These are phyloP conservation scores for Suillus paluster DNA, from an alignment of 768 basidiomycete genomes.

Conservation along the genomic window DNA sequence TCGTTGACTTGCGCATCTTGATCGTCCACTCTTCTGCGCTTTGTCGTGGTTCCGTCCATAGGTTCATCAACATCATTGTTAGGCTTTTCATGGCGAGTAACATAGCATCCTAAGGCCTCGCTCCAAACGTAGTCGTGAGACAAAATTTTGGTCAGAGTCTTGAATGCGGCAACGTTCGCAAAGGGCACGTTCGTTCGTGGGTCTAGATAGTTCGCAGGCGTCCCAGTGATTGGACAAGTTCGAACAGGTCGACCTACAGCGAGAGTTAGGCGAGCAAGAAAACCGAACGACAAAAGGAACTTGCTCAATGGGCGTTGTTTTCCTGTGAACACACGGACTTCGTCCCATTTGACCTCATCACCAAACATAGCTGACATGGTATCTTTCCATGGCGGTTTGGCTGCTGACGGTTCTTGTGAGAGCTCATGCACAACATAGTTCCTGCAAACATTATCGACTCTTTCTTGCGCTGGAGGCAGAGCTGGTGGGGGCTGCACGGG, in stretches of 20 bases:
- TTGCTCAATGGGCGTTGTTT: constrained; percentile 69
- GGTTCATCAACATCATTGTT: constrained; percentile 8
- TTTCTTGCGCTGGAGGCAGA: constrained; percentile 27
- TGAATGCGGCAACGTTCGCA: constrained; percentile 69
- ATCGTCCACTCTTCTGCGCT: constrained; percentile 1
- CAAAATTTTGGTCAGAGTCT: constrained; percentile 62
- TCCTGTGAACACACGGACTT: constrained; percentile 63
- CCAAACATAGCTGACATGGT: constrained; percentile 89
- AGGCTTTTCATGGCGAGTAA: constrained; percentile 21
- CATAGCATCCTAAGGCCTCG: constrained; percentile 46
- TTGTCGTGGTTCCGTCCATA: constrained; percentile 1
- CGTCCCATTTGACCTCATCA: constrained; percentile 81
- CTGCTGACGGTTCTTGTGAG: constrained; percentile 47
- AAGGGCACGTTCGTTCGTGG: constrained; percentile 82
- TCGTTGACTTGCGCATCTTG: constrained; percentile 4
- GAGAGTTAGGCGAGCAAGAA: constrained; percentile 6
- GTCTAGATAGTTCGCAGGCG: constrained; percentile 76
- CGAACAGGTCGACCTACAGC: constrained; percentile 63
- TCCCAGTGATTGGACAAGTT: constrained; percentile 80
- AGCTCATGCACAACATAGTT: constrained; percentile 76
- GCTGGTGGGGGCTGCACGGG: constrained; percentile 10
- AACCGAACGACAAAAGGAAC: constrained; percentile 16
- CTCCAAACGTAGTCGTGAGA: constrained; percentile 75
- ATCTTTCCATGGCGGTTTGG: constrained; percentile 66
- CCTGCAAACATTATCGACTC: constrained; percentile 57